A percentile compares a stretch with the other conserved stretches of the same genome.
phyloP scores from a whole-genome alignment of 2,329 filamentous ascomycete species.

The Hypoxylon rubiginosum region DNA sequence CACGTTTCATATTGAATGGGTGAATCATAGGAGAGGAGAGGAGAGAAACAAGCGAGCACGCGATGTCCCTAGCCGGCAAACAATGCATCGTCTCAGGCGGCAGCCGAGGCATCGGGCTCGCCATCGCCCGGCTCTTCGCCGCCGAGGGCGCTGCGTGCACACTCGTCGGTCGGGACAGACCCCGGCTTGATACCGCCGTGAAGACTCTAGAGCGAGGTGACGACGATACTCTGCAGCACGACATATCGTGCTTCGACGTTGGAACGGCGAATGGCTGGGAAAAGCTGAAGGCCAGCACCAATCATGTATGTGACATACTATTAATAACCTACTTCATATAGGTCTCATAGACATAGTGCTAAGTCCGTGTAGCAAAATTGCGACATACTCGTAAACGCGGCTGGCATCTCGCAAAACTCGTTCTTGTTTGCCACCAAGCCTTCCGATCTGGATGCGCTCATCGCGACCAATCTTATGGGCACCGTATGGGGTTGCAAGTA shows the following conservation, averaged over 20 bases:
- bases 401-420: conserved; percentile 76
- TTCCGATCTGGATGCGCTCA: conserved; percentile 66
- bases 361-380: conserved; percentile 36
- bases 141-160: conserved; percentile 70
- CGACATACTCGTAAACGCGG: conserved; percentile 82
- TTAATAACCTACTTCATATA: background rate
- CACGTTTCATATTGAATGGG: background rate
- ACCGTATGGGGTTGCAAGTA: conserved; percentile 73
- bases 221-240: conserved; percentile 30
- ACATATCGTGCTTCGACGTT: conserved; percentile 44
- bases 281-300: conserved; percentile 21
- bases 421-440: conserved; percentile 70
- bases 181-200: conserved; percentile 59
- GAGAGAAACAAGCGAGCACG: background rate
- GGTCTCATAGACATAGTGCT: background rate
- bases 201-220: conserved; percentile 49
- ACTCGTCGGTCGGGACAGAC: conserved; percentile 70
- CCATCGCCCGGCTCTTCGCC: conserved; percentile 76
- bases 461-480: conserved; percentile 78
- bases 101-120: conserved; percentile 77
- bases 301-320: conserved; percentile 24
- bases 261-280: conserved; percentile 34
- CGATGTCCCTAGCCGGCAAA: conserved; percentile 59
- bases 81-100: conserved; percentile 76
- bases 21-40: conserved; percentile 7